These are phyloP conservation scores for Globisporangium sylvaticum DNA, from an alignment of 352 stramenopile genomes.

Conservation along the genomic window DNA sequence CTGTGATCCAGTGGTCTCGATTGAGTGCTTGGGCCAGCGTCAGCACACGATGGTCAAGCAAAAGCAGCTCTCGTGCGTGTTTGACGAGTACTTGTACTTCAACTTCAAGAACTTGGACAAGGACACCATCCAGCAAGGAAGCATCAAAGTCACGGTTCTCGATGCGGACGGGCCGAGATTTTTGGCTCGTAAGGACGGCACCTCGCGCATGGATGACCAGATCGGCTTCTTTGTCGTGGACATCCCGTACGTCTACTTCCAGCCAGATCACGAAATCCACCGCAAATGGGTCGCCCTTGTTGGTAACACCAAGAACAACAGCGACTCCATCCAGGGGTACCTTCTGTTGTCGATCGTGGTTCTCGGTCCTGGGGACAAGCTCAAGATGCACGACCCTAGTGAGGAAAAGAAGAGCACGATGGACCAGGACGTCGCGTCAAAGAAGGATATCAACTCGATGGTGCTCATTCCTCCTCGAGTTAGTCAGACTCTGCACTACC, in stretches of 20 bases:
- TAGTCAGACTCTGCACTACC: conserved; percentile 58
- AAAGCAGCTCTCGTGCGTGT: conserved; percentile 83
- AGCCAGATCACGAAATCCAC: conserved; percentile 83
- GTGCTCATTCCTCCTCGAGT: conserved; percentile 80
- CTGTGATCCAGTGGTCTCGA: conserved; percentile 85
- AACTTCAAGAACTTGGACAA: conserved; percentile 80
- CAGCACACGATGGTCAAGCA: conserved; percentile 81
- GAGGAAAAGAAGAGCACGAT: conserved; percentile 34
- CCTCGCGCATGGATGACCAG: conserved; percentile 61
- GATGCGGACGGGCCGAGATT: conserved; percentile 57
- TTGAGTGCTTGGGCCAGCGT: conserved; percentile 79
- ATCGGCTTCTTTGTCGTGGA: conserved; percentile 87
- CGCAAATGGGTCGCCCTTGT: conserved; percentile 89
- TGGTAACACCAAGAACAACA: conserved; percentile 61
- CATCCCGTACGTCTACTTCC: conserved; percentile 82
- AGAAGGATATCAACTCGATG: conserved; percentile 72
- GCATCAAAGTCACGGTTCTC: conserved; percentile 81
- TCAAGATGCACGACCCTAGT: conserved; percentile 50
- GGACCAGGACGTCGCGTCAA: conserved; percentile 36
- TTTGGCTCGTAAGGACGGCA: conserved; percentile 17
- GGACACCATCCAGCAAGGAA: conserved; percentile 65
- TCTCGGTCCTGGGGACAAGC: conserved; percentile 79
- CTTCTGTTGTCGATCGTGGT: conserved; percentile 86
- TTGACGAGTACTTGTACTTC: conserved; percentile 90
- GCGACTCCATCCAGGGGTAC: conserved; percentile 89